Base-by-base conservation (phyloP, 2,329 filamentous ascomycete genomes). In the Thyridium curvatum region DNA sequence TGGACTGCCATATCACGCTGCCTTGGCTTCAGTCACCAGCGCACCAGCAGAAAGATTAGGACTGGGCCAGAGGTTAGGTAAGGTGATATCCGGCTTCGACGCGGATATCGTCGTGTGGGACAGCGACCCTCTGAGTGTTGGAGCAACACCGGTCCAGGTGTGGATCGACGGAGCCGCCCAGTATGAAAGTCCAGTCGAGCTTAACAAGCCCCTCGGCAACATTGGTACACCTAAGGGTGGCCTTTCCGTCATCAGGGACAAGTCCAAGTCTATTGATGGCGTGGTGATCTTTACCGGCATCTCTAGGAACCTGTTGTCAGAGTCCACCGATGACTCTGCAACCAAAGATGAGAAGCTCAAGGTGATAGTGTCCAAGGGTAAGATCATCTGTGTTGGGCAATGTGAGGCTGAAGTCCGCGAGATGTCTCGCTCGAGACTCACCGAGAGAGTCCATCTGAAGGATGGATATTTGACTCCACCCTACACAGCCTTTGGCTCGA, bases 21-120 rank as follows among this genome's bases (percentile, higher is more conserved):
- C 77, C 1, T 53, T 82, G 5, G 68, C 76, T 2, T 63, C 71
- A 17, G 75, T 82, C 8, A 82, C 77, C 0, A 71, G 69, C 1
- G 72, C 73, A 0, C 76, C 78, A 0, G 77, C 78, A 2, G 72
- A 76, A 37, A 61, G 75, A 2, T 62, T 82, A 0, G 76, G 76
- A 1, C 63, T 81, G 34, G 72, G 69, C 8, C 55, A 79, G 43
- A 66, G 77, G 3, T 57, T 82, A 4, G 78, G 78, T 38, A 80
- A 79, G 51, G 56, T 80, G 39, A 79, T 79, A 60, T 64, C 73
- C 3, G 77, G 78, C 0, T 81, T 71, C 35, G 77, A 81, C 42
- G 77, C 75, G 33, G 77, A 82, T 43, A 50, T 82, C 21, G 77
- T 72, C 10, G 67, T 80, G 8, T 82, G 77, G 77, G 76, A 82